Conservation (phyloP, 169 alveolate species). For the Plasmodium malariae region DNA sequence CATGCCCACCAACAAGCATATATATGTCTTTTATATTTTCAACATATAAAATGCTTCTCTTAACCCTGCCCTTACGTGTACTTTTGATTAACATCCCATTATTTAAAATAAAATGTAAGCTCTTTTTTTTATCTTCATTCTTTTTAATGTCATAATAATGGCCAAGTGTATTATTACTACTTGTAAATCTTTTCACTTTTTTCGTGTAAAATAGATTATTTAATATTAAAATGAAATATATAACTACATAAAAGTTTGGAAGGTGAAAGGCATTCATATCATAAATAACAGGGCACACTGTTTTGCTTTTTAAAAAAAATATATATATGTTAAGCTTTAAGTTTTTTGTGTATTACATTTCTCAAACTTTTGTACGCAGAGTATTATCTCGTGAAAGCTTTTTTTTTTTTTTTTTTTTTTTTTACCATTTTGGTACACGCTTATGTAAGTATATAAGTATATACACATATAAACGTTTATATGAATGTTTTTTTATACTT, state of each 20-base stretch:
- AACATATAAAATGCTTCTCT: neutral
- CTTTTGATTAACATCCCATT: constrained; percentile 2
- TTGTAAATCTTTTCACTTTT: neutral
- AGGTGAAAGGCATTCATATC: constrained; percentile 12
- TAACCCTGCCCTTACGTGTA: neutral
- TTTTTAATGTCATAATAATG: constrained; percentile 3
- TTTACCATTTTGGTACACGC: too few species aligned
- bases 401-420: too few species aligned
- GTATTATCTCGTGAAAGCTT: too few species aligned
- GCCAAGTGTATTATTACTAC: neutral
- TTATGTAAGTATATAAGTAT: too few species aligned
- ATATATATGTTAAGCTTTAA: too few species aligned
- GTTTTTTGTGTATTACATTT: too few species aligned
- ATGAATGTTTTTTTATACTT: too few species aligned
- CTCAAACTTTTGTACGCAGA: too few species aligned
- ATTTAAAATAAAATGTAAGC: neutral
- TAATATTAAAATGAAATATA: constrained; percentile 1
- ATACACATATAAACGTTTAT: too few species aligned
- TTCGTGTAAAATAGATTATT: constrained; percentile 1
- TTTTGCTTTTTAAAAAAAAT: too few species aligned
- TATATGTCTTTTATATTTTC: constrained; percentile 16
- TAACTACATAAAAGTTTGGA: neutral
- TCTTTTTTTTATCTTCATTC: constrained; percentile 5
- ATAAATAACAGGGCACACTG: neutral
- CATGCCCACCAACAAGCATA: constrained; percentile 45